Base-by-base conservation (phyloP, 371 early-diverging fungal species). In the Rhizopus sp. region DNA sequence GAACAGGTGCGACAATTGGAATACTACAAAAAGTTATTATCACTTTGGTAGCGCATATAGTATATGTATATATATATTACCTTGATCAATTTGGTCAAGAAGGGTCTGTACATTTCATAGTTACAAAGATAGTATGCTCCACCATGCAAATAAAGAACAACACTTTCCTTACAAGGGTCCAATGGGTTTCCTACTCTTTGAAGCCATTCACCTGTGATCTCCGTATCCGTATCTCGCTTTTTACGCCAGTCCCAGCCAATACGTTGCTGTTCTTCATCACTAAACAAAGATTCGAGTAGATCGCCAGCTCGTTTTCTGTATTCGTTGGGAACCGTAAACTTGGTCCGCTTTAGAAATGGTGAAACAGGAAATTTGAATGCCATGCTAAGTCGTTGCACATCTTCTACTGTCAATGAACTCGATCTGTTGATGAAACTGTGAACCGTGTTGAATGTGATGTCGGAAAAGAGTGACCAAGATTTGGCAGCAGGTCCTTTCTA, bases 101-200 rank as follows among this genome's bases (percentile, higher is more conserved):
- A 57, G 4, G 56, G 70, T 1, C 85, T 67, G 44, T 86, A 84
- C 3, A 82, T 66, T 1, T 70, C 72, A 30, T 73, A 69, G 13
- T 70, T 68, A 3, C 86, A 77, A 12, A 83, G 35, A 45, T 78
- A 77, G 66, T 87, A 90, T 5, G 82, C 90, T 7, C 91, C 91
- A 37, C 93, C 93, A 62, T 90, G 90, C 4, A 84, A 50, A 55
- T 88, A 93, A 3, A 78, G 40, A 3, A 73, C 50, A 16, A 70
- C 69, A 31, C 70, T 59, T 10, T 66, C 67, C 37, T 57, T 72
- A 17, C 38, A 33, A 9, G 55, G 52, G 51, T 62, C 55, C 7
- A 48, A 12, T 29, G 48, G 53, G 8, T 55, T 53, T 23, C 66
- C 71, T 16, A 55, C 55, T 39, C 55, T 48, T 17, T 62, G 58